Conservation (phyloP, 371 early-diverging fungal species). For the Synchytrium microbalum region DNA sequence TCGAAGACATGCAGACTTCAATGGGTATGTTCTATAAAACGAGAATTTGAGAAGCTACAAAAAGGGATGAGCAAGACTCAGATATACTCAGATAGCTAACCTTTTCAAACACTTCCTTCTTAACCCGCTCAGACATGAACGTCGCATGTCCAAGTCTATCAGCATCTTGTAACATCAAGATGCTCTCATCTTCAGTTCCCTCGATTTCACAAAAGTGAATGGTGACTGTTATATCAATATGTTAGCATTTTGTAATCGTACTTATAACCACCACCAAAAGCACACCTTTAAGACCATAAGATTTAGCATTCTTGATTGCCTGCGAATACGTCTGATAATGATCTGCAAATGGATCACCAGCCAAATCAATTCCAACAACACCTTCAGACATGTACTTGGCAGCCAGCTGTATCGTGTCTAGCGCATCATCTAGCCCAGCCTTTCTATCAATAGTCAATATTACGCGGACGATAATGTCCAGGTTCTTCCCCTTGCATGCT, state of each 20-base stretch:
- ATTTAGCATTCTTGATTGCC: conserved; percentile 44
- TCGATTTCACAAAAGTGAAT: conserved; percentile 52
- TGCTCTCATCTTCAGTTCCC: conserved; percentile 39
- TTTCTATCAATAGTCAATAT: conserved; percentile 52
- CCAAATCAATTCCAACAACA: conserved; percentile 57
- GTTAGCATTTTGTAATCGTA: too few species aligned
- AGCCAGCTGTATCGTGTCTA: conserved; percentile 50
- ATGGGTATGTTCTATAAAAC: conserved; percentile 35
- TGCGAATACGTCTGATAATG: conserved; percentile 36
- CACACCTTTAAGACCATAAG: conserved; percentile 36
- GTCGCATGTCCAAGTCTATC: conserved; percentile 59
- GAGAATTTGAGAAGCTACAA: too few species aligned
- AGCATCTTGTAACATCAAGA: conserved; percentile 33
- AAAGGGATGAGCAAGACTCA: too few species aligned
- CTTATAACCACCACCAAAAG: too few species aligned
- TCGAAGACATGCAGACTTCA: conserved; percentile 63
- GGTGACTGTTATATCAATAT: too few species aligned
- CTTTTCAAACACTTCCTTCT: conserved; percentile 28
- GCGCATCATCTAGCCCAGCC: conserved; percentile 42
- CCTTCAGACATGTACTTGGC: conserved; percentile 31
- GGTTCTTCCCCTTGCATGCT: conserved; percentile 11
- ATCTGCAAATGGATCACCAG: conserved; percentile 48
- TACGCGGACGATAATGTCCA: conserved; percentile 40
- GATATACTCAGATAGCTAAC: neutral
- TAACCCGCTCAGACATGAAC: conserved; percentile 31